Evolutionary conservation across 2,329 filamentous ascomycete genomes (phyloP).

Genomic region (Pezicula carpinea): DNA sequence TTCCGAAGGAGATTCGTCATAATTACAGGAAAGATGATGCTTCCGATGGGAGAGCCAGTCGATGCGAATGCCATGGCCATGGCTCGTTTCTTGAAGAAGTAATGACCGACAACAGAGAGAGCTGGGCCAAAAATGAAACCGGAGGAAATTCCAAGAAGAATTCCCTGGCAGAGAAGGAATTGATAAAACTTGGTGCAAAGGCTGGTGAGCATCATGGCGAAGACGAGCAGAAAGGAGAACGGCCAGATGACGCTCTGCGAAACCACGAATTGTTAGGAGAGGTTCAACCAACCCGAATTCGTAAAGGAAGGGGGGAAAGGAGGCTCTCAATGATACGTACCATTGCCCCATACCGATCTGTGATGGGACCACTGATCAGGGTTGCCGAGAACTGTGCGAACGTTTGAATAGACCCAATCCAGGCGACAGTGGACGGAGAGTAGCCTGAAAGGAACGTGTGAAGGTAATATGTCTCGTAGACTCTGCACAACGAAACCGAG

Average conservation of each 20-base stretch:
- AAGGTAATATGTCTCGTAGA: too few relatives aligned
- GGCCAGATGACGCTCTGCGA: slow-evolving; percentile 29
- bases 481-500: too few relatives aligned
- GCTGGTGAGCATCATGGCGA: slow-evolving; percentile 57
- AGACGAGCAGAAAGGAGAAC: slow-evolving; percentile 44
- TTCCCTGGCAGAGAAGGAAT: slow-evolving; percentile 40
- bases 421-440: slow-evolving; percentile 48
- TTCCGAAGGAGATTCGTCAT: slow-evolving; percentile 44
- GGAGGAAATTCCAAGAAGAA: slow-evolving; percentile 37
- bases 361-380: slow-evolving; percentile 54
- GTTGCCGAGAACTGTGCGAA: slow-evolving; percentile 46
- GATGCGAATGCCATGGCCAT: slow-evolving; percentile 40
- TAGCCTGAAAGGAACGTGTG: slow-evolving; percentile 39
- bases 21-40: slow-evolving; percentile 57
- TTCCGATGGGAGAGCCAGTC: slow-evolving; percentile 37
- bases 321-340: too few relatives aligned
- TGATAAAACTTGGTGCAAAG: slow-evolving; percentile 49
- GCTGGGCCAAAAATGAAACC: slow-evolving; percentile 36
- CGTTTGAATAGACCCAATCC: slow-evolving; percentile 51
- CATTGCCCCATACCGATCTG: slow-evolving; percentile 56
- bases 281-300: not conserved
- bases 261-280: not conserved
- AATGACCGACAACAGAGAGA: slow-evolving; percentile 37
- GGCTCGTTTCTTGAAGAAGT: slow-evolving; percentile 37
- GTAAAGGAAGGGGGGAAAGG: slow-evolving; percentile 2